These are phyloP conservation scores for Macroventuria anomochaeta DNA, from an alignment of 2,329 filamentous ascomycete species.

Conservation along the genomic window DNA sequence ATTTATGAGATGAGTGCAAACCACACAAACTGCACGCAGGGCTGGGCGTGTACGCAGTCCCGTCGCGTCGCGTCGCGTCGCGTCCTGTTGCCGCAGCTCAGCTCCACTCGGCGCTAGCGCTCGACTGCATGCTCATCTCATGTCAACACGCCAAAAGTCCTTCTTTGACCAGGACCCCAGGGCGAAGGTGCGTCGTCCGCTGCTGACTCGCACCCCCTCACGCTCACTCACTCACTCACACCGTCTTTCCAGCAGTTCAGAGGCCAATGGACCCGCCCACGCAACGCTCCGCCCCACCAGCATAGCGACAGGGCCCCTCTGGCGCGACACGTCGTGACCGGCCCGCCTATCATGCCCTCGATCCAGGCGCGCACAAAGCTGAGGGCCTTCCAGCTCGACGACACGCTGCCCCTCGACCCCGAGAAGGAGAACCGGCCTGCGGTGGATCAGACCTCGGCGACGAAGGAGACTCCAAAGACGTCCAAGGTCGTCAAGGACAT, in stretches of 20 bases:
- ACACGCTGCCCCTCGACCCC: constrained; percentile 40
- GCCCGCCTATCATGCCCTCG: constrained; percentile 57
- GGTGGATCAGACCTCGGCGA: constrained; percentile 14
- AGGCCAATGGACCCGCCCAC: constrained; percentile 47
- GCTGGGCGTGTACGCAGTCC: too few species aligned
- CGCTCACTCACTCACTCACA: constrained; percentile 20
- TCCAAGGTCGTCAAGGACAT: constrained; percentile 22
- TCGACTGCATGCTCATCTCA: constrained; percentile 32
- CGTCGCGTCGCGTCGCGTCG: constrained; percentile 13
- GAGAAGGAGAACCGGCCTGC: constrained; percentile 54
- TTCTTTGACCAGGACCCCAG: constrained; percentile 59
- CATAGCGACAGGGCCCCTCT: constrained; percentile 35
- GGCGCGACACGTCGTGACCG: constrained; percentile 42
- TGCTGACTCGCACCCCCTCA: background rate
- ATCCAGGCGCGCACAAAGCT: constrained; percentile 62
- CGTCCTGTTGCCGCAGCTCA: constrained; percentile 14
- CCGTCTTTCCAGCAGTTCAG: constrained; percentile 29
- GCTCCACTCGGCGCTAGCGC: constrained; percentile 2
- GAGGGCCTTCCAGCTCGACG: constrained; percentile 61
- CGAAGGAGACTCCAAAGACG: constrained; percentile 31
- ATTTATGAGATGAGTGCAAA: too few species aligned
- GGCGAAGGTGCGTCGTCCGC: constrained; percentile 45
- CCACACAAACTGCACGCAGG: background rate
- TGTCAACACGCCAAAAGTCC: constrained; percentile 58
- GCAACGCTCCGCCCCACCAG: constrained; percentile 38